Conservation (phyloP, 148 eudicot genomes). For the Gaultheria prostrata region DNA sequence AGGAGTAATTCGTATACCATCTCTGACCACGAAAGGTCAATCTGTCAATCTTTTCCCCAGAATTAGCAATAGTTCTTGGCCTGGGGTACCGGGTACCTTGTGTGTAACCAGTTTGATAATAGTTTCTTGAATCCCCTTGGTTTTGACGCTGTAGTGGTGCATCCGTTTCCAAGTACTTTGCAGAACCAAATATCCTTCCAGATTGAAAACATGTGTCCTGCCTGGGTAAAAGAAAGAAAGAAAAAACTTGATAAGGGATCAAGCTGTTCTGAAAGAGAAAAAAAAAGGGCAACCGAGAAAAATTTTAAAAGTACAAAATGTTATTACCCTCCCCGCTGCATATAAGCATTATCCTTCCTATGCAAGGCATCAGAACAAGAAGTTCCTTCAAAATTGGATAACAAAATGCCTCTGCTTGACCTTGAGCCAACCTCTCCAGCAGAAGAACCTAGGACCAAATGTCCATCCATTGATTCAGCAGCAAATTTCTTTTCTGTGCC, state of each 20-base stretch:
- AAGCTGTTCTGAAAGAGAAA: neutral
- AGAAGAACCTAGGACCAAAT: slow-evolving; percentile 15
- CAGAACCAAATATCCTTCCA: slow-evolving; percentile 34
- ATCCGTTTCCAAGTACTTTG: slow-evolving; percentile 31
- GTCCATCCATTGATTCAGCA: slow-evolving; percentile 12
- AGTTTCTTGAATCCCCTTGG: slow-evolving; percentile 27
- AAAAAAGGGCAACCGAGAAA: neutral
- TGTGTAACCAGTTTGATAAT: slow-evolving; percentile 15
- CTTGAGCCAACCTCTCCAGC: slow-evolving; percentile 24
- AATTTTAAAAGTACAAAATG: neutral
- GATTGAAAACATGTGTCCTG: slow-evolving; percentile 17
- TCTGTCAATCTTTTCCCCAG: slow-evolving; percentile 33
- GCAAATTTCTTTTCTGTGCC: slow-evolving; percentile 12
- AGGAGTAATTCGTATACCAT: slow-evolving; percentile 27
- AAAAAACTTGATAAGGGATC: neutral
- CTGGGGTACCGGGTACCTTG: slow-evolving; percentile 29
- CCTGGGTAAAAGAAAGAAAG: slow-evolving; percentile 19
- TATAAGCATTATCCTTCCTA: slow-evolving; percentile 22
- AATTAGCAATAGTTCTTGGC: slow-evolving; percentile 22
- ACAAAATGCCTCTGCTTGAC: slow-evolving; percentile 28
- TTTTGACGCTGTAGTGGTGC: slow-evolving; percentile 30
- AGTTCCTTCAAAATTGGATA: slow-evolving; percentile 32
- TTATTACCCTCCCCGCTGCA: slow-evolving; percentile 41
- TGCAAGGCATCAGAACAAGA: slow-evolving; percentile 25
- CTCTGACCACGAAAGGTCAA: slow-evolving; percentile 31